Conservation (phyloP, 1,284 basidiomycete genomes). For the Pholiota adiposa region DNA sequence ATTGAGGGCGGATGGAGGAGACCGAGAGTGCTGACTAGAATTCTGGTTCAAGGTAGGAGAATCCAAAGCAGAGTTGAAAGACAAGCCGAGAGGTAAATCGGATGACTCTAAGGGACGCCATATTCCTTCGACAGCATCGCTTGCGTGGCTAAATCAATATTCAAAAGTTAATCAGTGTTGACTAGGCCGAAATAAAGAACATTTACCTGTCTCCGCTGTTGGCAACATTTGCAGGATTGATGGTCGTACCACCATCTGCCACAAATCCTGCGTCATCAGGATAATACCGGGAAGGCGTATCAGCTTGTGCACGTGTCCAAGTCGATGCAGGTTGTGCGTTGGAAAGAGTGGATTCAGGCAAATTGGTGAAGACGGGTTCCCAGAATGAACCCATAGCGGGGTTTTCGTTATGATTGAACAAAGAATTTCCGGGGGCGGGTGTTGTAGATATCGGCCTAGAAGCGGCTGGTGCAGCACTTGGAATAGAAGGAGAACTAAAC, state of each 20-base stretch:
- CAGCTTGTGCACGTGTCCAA: neutral
- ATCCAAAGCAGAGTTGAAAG: neutral
- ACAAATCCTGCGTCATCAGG: neutral
- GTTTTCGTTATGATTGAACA: neutral
- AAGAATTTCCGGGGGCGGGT: neutral
- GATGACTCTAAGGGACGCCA: slow-evolving; percentile 2
- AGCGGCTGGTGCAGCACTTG: neutral
- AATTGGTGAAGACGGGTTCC: neutral
- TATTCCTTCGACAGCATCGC: neutral
- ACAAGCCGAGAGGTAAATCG: neutral
- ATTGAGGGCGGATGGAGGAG: neutral
- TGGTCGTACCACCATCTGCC: neutral
- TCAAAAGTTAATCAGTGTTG: no score
- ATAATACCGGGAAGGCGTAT: neutral
- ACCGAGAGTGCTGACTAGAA: neutral
- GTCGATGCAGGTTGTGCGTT: neutral
- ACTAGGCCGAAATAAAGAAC: neutral
- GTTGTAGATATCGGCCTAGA: slow-evolving; percentile 7
- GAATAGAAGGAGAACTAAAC: neutral
- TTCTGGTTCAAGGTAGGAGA: neutral
- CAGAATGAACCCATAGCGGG: neutral
- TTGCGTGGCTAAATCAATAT: neutral
- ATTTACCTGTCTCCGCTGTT: slow-evolving; percentile 1
- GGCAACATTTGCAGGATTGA: neutral
- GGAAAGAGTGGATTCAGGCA: neutral